Base-by-base conservation (phyloP, 2,329 filamentous ascomycete genomes). In the Penicillium corylophilum region DNA sequence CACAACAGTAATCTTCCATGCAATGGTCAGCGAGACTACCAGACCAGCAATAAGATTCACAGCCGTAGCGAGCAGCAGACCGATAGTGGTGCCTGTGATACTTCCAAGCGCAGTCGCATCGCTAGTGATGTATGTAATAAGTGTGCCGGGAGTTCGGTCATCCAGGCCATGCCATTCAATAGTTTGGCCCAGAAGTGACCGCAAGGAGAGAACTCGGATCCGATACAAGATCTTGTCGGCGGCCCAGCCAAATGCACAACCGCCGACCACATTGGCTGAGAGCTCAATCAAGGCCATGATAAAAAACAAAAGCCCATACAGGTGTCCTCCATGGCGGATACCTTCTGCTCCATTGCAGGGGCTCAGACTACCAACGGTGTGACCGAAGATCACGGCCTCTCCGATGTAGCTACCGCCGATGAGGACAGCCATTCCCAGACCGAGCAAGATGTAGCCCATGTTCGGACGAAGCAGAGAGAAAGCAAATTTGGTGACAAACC, bases 1-100 rank as follows among this genome's bases (percentile, higher is more conserved):
- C 2, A 90, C 87, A 13, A 91, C 74, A 1, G 87, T 85, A 55
- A 91, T 89, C 63, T 84, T 87, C 88, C 88, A 91, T 5, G 85
- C 85, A 28, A 90, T 75, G 28, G 88, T 80, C 56, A 88, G 85
- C 0, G 86, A 83, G 7, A 90, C 70, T 22, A 87, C 80, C 48
- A 90, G 81, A 3, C 84, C 86, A 1, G 81, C 82, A 6, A 89
- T 54, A 39, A 90, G 80, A 66, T 87, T 89, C 54, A 90, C 79
- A 2, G 81, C 58, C n/a, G 87, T 85, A 1, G 86, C 84, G 48
- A 89, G 81, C 8, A 88, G 73, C 0, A 84, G 85, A 1, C 87
- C 86, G 48, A 90, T 77, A 23, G 88, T 86, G 1, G 84, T 86
- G 2, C 87, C 87, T 35, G 83, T 87, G 57, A 90, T 80, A 1